Percentiles rank a stretch among this genome's conserved stretches.
Evolutionary conservation across 768 basidiomycete species (phyloP).

Genomic region (Gyrodon lividus): DNA sequence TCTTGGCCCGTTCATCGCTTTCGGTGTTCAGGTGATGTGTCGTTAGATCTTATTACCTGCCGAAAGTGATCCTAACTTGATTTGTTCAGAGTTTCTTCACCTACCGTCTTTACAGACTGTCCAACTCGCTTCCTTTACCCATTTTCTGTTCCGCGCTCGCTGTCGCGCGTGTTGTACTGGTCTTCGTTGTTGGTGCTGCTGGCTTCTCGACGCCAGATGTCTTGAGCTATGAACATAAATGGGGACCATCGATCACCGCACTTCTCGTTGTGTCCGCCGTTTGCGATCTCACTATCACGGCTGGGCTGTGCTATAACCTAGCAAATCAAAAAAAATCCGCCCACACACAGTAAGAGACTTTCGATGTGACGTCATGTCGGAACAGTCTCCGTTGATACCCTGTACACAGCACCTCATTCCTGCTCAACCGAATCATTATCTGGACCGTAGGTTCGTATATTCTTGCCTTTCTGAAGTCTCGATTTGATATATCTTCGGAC

Average conservation of each 20-base stretch:
- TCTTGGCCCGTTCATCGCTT: not conserved
- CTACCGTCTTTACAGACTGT: constrained; percentile 1
- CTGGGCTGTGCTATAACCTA: not conserved
- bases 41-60: not conserved
- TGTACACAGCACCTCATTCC: not conserved
- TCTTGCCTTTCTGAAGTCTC: not conserved
- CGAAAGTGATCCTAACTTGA: not conserved
- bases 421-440: not conserved
- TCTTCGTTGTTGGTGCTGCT: not conserved
- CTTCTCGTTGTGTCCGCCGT: not conserved
- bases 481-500: not conserved
- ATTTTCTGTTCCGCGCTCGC: not conserved
- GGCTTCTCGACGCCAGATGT: not conserved
- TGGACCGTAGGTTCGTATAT: constrained; percentile 1
- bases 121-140: not conserved
- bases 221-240: not conserved
- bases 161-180: not conserved
- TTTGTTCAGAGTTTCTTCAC: not conserved
- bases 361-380: not conserved
- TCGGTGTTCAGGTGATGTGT: not conserved
- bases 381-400: not conserved
- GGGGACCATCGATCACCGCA: not conserved
- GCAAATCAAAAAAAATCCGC: not conserved
- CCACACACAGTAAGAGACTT: not conserved
- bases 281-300: not conserved